These are phyloP conservation scores for Sporothrix mexicana DNA, from an alignment of 2,329 filamentous ascomycete species.

Conservation along the genomic window DNA sequence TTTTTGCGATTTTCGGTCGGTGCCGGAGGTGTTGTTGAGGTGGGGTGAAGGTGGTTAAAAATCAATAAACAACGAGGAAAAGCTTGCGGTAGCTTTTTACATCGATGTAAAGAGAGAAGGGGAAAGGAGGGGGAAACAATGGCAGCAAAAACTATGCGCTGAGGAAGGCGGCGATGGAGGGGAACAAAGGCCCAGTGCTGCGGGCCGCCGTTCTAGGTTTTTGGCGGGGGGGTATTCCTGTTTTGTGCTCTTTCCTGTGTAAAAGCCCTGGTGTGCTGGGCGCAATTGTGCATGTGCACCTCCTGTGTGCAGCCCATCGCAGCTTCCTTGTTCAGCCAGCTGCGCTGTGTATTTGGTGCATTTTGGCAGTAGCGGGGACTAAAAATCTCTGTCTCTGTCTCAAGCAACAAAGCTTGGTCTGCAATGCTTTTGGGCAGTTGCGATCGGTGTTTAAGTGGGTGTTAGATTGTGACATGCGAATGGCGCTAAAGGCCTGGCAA, in stretches of 20 bases:
- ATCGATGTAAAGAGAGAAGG: conserved; percentile 3
- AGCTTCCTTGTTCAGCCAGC: background rate
- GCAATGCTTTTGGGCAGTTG: conserved; percentile 1
- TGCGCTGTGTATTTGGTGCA: background rate
- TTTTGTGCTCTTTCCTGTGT: conserved; percentile 26
- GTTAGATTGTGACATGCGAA: conserved; percentile 7
- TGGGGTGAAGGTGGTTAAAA: background rate
- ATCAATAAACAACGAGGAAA: conserved; percentile 14
- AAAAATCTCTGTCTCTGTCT: conserved; percentile 29
- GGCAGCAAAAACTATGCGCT: conserved; percentile 24
- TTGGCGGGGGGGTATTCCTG: conserved; percentile 29
- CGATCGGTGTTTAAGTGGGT: background rate
- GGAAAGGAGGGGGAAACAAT: conserved; percentile 28
- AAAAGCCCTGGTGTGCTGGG: conserved; percentile 30
- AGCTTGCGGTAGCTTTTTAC: conserved; percentile 32
- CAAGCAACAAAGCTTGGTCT: conserved; percentile 17
- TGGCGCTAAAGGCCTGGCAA: too few relatives aligned
- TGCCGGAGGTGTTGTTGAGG: background rate
- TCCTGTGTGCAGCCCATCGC: background rate
- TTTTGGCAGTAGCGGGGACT: conserved; percentile 3
- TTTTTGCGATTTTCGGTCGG: conserved; percentile 44
- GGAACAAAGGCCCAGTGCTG: conserved; percentile 21
- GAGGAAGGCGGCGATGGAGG: conserved; percentile 26
- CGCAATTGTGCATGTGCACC: background rate
- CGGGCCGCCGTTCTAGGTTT: conserved; percentile 29